phyloP scores from a whole-genome alignment of 768 basidiomycete species.

The Vararia minispora region DNA sequence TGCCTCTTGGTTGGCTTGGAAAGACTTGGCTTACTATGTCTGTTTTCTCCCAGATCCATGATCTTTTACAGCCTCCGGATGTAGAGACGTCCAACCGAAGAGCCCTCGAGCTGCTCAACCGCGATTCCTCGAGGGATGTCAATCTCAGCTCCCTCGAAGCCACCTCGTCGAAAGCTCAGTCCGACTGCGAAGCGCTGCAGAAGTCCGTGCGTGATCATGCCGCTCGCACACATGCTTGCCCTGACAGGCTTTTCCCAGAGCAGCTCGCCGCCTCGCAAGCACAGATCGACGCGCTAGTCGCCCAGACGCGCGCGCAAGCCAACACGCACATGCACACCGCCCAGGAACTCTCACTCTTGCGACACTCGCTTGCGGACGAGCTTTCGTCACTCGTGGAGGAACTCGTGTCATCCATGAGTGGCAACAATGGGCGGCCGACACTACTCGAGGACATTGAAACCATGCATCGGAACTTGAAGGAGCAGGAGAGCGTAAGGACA shows the following conservation, averaged over 20 bases:
- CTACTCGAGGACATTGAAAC: constrained; percentile 77
- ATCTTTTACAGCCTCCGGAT: too few species aligned
- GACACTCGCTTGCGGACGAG: constrained; percentile 73
- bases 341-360: constrained; percentile 61
- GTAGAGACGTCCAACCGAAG: too few species aligned
- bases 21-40: too few species aligned
- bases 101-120: too few species aligned
- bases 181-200: constrained; percentile 16
- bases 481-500: constrained; percentile 61
- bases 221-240: constrained; percentile 12
- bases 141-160: constrained; percentile 8
- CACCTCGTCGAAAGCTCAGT: constrained; percentile 25
- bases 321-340: constrained; percentile 47
- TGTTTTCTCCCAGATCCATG: too few species aligned
- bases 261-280: constrained; percentile 47
- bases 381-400: constrained; percentile 54
- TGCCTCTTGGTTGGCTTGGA: too few species aligned
- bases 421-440: constrained; percentile 40
- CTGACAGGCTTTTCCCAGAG: constrained; percentile 34
- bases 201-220: constrained; percentile 18
- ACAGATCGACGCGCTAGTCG: constrained; percentile 34
- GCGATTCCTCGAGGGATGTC: too few species aligned
- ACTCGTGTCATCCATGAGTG: constrained; percentile 45
- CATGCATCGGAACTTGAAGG: constrained; percentile 64
- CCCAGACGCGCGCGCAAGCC: constrained; percentile 35